phyloP scores from a whole-genome alignment of 2,329 filamentous ascomycete genomes.

The Pseudopyrenochaeta lycopersici region DNA sequence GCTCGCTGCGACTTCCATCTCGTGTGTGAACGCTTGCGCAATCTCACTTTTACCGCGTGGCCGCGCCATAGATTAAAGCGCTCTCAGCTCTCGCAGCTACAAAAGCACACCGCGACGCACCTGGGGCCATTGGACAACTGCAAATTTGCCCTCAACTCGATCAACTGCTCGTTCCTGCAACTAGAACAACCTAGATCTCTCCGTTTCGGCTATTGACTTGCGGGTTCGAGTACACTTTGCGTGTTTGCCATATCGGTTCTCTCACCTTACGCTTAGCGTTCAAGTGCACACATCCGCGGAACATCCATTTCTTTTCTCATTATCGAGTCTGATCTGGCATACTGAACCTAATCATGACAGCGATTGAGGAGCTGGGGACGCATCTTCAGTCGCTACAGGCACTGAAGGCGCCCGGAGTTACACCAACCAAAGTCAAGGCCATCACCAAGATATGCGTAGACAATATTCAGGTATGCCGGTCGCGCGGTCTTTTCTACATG shows the following conservation, averaged over 20 bases:
- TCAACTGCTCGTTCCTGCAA: conserved; percentile 34
- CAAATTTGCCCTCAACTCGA: conserved; percentile 25
- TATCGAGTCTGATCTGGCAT: conserved; percentile 31
- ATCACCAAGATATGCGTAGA: conserved; percentile 88
- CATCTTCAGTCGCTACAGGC: conserved; percentile 90
- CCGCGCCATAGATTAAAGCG: conserved; percentile 37
- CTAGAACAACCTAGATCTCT: conserved; percentile 39
- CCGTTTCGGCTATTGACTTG: conserved; percentile 30
- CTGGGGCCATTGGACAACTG: conserved; percentile 19
- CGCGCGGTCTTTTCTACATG: conserved; percentile 13
- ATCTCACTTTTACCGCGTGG: conserved; percentile 24
- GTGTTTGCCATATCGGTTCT: conserved; percentile 34
- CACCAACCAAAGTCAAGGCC: conserved; percentile 87
- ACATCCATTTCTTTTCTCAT: conserved; percentile 24
- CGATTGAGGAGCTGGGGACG: conserved; percentile 89
- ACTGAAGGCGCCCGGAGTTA: conserved; percentile 92
- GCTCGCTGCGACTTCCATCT: conserved; percentile 28
- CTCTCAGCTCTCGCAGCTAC: conserved; percentile 27
- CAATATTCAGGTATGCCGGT: conserved; percentile 44
- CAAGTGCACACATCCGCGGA: conserved; percentile 14
- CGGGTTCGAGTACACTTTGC: conserved; percentile 36
- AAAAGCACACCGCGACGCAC: conserved; percentile 25
- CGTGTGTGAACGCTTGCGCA: conserved; percentile 30
- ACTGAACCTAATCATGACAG: conserved; percentile 61
- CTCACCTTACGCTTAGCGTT: conserved; percentile 19